phyloP scores from a whole-genome alignment of 2,329 filamentous ascomycete species.

The Sarocladiaceae sp. region DNA sequence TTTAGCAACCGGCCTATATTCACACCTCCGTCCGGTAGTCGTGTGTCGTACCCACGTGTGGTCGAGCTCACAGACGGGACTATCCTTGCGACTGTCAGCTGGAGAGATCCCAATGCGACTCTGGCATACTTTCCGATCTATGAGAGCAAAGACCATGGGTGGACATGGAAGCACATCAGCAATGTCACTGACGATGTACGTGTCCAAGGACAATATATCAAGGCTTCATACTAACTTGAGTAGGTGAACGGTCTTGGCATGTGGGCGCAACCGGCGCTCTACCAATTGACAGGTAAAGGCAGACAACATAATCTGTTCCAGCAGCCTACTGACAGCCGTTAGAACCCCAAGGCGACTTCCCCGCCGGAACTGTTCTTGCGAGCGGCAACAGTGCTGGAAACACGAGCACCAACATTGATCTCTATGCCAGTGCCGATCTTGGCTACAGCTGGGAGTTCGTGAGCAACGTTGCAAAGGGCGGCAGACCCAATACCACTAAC shows the following conservation, averaged over 20 bases:
- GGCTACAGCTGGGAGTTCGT: slow-evolving; percentile 62
- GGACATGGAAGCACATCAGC: slow-evolving; percentile 56
- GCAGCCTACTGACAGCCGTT: slow-evolving; percentile 25
- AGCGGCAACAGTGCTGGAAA: slow-evolving; percentile 48
- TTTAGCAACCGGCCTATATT: slow-evolving; percentile 3
- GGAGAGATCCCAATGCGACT: slow-evolving; percentile 3
- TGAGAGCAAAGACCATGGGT: slow-evolving; percentile 41
- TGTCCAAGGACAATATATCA: neutral
- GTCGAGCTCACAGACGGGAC: slow-evolving; percentile 33
- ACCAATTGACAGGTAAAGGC: slow-evolving; percentile 46
- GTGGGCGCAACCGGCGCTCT: slow-evolving; percentile 62
- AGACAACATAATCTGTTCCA: neutral
- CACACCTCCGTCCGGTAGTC: neutral
- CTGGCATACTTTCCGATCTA: slow-evolving; percentile 49
- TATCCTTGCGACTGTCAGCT: slow-evolving; percentile 34
- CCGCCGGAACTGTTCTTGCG: slow-evolving; percentile 55
- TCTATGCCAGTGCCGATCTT: slow-evolving; percentile 57
- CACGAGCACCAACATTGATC: slow-evolving; percentile 57
- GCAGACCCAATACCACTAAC: slow-evolving; percentile 52
- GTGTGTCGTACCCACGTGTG: slow-evolving; percentile 2
- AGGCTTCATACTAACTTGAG: neutral
- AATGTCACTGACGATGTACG: slow-evolving; percentile 48
- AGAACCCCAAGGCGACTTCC: slow-evolving; percentile 37
- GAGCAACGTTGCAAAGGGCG: slow-evolving; percentile 56
- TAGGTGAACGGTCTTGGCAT: slow-evolving; percentile 55